phyloP scores from a whole-genome alignment of 805 yeast species.

The Pichia sporocuriosa region DNA sequence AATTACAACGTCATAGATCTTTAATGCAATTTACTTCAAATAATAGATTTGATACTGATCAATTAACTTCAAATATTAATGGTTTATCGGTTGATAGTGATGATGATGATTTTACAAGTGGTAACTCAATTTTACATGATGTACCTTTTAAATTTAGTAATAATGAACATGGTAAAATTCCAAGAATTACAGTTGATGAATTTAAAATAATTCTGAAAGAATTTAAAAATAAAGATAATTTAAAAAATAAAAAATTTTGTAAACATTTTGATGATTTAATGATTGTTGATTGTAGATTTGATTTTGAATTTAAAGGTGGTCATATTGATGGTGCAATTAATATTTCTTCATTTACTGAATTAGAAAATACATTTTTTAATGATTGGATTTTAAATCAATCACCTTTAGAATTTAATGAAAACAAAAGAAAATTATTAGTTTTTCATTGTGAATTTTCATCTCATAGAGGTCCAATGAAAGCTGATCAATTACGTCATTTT shows the following conservation, averaged over 20 bases:
- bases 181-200: conserved; percentile 56
- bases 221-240: conserved; percentile 34
- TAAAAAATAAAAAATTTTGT: conserved; percentile 28
- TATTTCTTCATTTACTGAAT: conserved; percentile 58
- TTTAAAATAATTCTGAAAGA: conserved; percentile 43
- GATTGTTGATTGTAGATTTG: conserved; percentile 85
- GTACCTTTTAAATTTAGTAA: conserved; percentile 4
- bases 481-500: conserved; percentile 72
- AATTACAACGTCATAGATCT: conserved; percentile 26
- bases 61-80: conserved; percentile 22
- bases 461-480: conserved; percentile 92
- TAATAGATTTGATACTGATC: conserved; percentile 18
- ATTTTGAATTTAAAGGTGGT: conserved; percentile 89
- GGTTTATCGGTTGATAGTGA: conserved; percentile 17
- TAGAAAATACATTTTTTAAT: conserved; percentile 50
- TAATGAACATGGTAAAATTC: conserved; percentile 53
- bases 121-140: conserved; percentile 9
- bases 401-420: conserved; percentile 21
- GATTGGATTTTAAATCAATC: conserved; percentile 15
- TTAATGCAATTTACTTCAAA: conserved; percentile 9
- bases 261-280: conserved; percentile 48
- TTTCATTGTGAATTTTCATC: conserved; percentile 95
- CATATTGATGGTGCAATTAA: conserved; percentile 83
- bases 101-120: conserved; percentile 5
- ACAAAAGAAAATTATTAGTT: conserved; percentile 45